Base-by-base conservation (phyloP, 2,329 filamentous ascomycete genomes). In the Pseudogymnoascus sp. region DNA sequence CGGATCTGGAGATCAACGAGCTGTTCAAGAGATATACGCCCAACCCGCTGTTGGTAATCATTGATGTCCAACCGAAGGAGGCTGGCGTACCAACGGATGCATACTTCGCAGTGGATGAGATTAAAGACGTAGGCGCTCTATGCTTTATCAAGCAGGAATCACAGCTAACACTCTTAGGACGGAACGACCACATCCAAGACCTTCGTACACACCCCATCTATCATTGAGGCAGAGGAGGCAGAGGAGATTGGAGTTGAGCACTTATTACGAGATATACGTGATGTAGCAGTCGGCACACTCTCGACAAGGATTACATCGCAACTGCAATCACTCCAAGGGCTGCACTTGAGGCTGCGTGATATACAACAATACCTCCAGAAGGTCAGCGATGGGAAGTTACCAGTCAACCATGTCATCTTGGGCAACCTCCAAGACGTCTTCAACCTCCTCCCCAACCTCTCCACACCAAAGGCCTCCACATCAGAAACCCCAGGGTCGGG, bases 161-260 rank as follows among this genome's bases (percentile, higher is more conserved):
- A 61, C 62, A 69, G 37, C 69, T 65, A 54, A 54, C 10, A 12
- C 1, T 40, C 45, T 11, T 7, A 97, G 93, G 95, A 99, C 74
- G 95, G 95, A 75, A 97, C 95, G 67, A 96, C 93, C 29, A 97
- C 95, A 64, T 87, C 91, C 68, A 96, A 95, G 80, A 99, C 95
- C 47, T 99, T 99, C 73, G 95, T 99, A 70, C 95, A 99, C 78
- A 99, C 93, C 7, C 95, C 95, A 23, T 97, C 93, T 60, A 95
- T 95, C 75, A 99, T 99, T 79, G 95, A 99, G 79, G 95, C 95
- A 54, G 95, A 99, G 77, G 95, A 99, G 78, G 95, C 95, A 66
- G 95, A 99, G 78, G 95, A 99, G 77, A 99, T 99, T 71, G 95
- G 95, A 70, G 95, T 99, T 65, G 95, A 99, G 80, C 95, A 99